Evolutionary conservation across 805 yeast species (phyloP), one percentile per base, ranked within the genome.

Genomic region (Lachancea meyersii): DNA sequence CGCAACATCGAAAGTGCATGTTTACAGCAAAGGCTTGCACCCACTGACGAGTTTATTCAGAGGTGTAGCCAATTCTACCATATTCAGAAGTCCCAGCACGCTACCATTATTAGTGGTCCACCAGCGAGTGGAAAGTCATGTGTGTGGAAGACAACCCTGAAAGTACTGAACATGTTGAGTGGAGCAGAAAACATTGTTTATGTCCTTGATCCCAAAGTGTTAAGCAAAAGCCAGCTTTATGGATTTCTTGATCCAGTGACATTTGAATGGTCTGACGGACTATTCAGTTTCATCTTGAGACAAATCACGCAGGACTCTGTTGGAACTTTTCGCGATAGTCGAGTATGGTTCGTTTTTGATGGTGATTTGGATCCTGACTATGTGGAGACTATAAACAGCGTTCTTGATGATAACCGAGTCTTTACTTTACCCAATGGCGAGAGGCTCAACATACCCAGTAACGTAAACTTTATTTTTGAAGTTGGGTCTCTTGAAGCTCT

Each of bases 331-430:
- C 73, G 71, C 3, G 80, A 80, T 47, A 50, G 74, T 13, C 65
- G 83, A 34, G 71, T 79, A 13, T 88, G 95, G 93, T 72, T 91
- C 45, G 72, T 89, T 0, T 84, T 91, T 56, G 97, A 91, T 62
- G 94, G 97, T 31, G 96, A 87, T 52, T 76, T 91, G 27, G 97
- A 91, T 57, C 97, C 97, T 0, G 80, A 77, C 31, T 91, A 97
- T 95, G 86, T 86, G 1, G 97, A 91, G 54, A 82, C 83, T 43
- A 67, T 91, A 49, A 91, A 91, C 65, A 83, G 95, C 65, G 93
- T 88, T 8, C 68, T 91, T 14, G 97, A 91, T 63, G 97, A 91
- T 51, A 91, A 88, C 62, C 79, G 76, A 48, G 50, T 83, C 1
- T 63, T 91, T 32, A 88, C 97, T 0, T 66, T 91, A 8, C 93